These are phyloP conservation scores for Annona cherimola DNA, from an alignment of 164 flowering plant genomes.

Conservation along the genomic window DNA sequence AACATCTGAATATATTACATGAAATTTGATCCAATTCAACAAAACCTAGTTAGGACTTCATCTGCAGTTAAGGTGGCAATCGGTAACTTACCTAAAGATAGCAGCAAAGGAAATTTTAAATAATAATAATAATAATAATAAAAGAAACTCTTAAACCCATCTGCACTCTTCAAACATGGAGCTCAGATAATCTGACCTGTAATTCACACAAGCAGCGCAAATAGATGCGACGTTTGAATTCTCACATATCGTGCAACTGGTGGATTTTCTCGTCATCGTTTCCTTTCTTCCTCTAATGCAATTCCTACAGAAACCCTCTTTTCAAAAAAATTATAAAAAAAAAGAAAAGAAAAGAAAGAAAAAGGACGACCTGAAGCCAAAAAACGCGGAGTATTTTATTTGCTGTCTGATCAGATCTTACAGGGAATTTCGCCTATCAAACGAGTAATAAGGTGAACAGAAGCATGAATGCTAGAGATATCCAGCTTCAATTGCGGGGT, in stretches of 20 bases:
- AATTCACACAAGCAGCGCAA: conserved; percentile 65
- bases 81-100: not conserved
- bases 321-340: no score
- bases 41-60: no score
- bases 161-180: not conserved
- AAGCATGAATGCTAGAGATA: not conserved
- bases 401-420: not conserved
- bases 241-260: conserved; percentile 61
- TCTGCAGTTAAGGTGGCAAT: not conserved
- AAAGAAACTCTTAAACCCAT: not conserved
- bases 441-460: not conserved
- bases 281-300: not conserved
- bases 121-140: no score
- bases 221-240: conserved; percentile 60
- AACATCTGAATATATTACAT: no score
- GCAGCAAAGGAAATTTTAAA: no score
- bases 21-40: no score
- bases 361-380: no score
- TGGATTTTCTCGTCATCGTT: conserved; percentile 36
- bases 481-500: not conserved
- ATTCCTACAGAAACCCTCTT: not conserved
- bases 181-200: conserved; percentile 36
- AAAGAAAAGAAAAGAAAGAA: not conserved
- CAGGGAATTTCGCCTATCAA: not conserved
- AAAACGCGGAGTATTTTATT: no score